phyloP scores from a whole-genome alignment of 352 stramenopile genomes.

The Globisporangium irregulare region DNA sequence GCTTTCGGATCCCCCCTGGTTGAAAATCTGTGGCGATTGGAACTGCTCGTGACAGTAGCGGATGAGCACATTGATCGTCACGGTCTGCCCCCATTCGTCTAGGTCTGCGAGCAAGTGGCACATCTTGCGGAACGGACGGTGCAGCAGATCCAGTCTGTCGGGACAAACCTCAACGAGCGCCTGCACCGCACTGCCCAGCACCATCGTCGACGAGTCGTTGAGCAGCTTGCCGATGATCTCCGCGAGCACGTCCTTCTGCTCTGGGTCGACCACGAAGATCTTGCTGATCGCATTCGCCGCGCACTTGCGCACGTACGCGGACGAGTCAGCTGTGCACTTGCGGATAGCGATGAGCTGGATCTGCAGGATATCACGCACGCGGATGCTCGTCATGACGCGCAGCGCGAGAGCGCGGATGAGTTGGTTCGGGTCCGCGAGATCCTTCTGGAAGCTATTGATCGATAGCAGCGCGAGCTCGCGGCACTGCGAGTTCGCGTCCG shows the following conservation, averaged over 20 bases:
- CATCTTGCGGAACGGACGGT: slow-evolving; percentile 95
- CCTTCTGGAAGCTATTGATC: slow-evolving; percentile 99
- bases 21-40: slow-evolving; percentile 70
- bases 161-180: slow-evolving; percentile 96
- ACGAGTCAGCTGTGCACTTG: slow-evolving; percentile 90
- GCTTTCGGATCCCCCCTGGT: slow-evolving; percentile 26
- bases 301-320: slow-evolving; percentile 97
- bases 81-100: slow-evolving; percentile 98
- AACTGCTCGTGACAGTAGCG: slow-evolving; percentile 97
- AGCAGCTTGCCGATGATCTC: slow-evolving; percentile 94
- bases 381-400: slow-evolving; percentile 96
- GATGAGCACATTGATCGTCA: slow-evolving; percentile 92
- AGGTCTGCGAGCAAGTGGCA: slow-evolving; percentile 98
- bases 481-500: slow-evolving; percentile 93
- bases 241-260: slow-evolving; percentile 89
- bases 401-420: slow-evolving; percentile 93
- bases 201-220: slow-evolving; percentile 95
- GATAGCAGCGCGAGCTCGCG: slow-evolving; percentile 95
- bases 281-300: slow-evolving; percentile 96
- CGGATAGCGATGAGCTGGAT: slow-evolving; percentile 97
- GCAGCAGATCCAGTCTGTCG: slow-evolving; percentile 92
- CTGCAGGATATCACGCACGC: slow-evolving; percentile 98
- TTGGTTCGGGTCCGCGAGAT: slow-evolving; percentile 94
- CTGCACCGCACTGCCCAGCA: slow-evolving; percentile 94
- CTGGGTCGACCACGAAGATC: slow-evolving; percentile 87